Base-by-base conservation (phyloP, 306 rosid species). In the Malus sieversii region DNA sequence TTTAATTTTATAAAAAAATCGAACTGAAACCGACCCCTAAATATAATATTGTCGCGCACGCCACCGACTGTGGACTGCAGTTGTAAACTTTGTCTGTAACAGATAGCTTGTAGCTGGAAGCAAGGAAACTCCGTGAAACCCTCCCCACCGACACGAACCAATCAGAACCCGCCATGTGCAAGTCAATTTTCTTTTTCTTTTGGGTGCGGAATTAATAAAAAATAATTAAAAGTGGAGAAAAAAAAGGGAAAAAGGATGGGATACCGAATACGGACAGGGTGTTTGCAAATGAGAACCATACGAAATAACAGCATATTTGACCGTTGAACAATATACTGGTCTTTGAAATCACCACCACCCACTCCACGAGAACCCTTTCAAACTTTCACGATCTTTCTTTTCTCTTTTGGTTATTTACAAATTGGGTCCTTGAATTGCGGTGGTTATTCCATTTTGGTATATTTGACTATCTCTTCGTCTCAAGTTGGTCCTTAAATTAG, bases 281-380 rank as follows among this genome's bases (percentile, higher is more conserved):
- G 76, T 19, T 46, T 7, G 20, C 62, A 70, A 25, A 22, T 9
- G n/a, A 73, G 60, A 58, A 2, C 76, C 55, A 29, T 62, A 71
- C 45, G 51, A 71, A 40, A 25, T 61, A 66, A 42, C 12, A 70
- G 68, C 72, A 55, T 66, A 75, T 77, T 85, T 85, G 86, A 82
- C 86, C 83, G 71, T 85, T 79, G 76, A 85, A 70, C 65, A 13
- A 4, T 10, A 1, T 14, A 30, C 20, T 10, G 33, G 32, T 48
- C 62, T 1, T 20, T 20, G 22, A 32, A 65, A 42, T 63, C 64
- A 66, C 52, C 77, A 61, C 73, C 77, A 7, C 63, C 75, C 65
- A 46, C 70, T 74, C 60, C 44, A 30, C 22, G 10, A 64, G 68
- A 64, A 63, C 9, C 9, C 15, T 22, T 22, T 14, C 20, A 48